Evolutionary conservation across 148 eudicot species (phyloP), one percentile per base, ranked within the genome.

Genomic region (Rhododendron vialii): DNA sequence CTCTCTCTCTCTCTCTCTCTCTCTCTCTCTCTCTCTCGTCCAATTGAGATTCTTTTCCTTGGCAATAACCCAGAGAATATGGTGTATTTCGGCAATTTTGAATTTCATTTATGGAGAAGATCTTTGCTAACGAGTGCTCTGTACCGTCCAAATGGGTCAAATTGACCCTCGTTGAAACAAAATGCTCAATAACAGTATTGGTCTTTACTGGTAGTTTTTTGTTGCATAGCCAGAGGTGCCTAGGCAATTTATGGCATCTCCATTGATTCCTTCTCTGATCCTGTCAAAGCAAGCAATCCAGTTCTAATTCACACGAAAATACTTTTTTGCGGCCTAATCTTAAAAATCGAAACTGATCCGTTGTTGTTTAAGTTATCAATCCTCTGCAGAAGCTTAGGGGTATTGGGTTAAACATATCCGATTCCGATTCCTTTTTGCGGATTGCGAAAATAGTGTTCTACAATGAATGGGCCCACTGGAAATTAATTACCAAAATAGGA

Each of bases 1-100:
- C 55, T 75, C 80, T 87, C 38, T 85, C 53, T 86, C 53, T n/a
- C n/a, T n/a, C n/a, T n/a, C n/a, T n/a, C 30, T 30, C 30, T 30
- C 30, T 79, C 69, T 22, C 74, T 83, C 81, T 86, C 43, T 41
- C 57, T 26, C 43, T 41, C 15, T 43, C 43, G 28, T 9, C 50
- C 28, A 26, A 10, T 67, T 26, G 30, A 65, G 73, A 65, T 65
- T 65, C 11, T 35, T 51, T 47, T 28, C 67, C 22, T 7, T 28
- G 65, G 41, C 20, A 74, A 2, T 48, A 4, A 50, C 7, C 83
- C 7, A 5, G 17, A 13, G 63, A 81, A 14, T 26, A 79, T 10
- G 14, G 57, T 2, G 2, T 4, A 4, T 7, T 24, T 78, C 13
- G 9, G 51, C 10, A 74, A 17, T 36, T 35, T 35, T 5, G 10